Evolutionary conservation across 73 alveolate genomes (phyloP).

Genomic region (Durusdinium trenchii): DNA sequence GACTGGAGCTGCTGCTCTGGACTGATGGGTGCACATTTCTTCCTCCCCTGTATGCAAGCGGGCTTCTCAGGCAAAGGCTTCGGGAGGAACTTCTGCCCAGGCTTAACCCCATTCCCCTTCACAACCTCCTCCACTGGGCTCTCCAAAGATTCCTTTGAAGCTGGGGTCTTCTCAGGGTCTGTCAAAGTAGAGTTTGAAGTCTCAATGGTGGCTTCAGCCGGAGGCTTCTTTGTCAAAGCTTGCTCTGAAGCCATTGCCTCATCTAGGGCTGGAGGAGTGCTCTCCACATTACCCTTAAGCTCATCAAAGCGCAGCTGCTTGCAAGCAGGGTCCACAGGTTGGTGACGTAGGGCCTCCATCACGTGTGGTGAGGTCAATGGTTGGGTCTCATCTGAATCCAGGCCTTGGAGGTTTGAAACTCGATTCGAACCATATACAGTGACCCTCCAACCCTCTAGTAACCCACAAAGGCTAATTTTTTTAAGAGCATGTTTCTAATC

Average conservation of each 20-base stretch:
- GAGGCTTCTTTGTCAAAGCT: background rate
- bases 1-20: constrained; percentile 28
- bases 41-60: background rate
- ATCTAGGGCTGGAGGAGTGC: background rate
- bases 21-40: background rate
- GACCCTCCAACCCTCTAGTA: background rate
- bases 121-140: background rate
- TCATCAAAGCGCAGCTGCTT: background rate
- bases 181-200: background rate
- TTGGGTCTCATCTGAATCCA: constrained; percentile 19
- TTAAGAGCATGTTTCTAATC: background rate
- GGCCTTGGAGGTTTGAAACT: background rate
- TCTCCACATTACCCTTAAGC: too few relatives aligned
- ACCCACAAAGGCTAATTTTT: background rate
- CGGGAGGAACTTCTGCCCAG: background rate
- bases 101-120: background rate
- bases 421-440: background rate
- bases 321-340: background rate
- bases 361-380: background rate
- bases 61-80: background rate
- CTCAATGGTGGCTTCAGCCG: background rate
- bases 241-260: background rate
- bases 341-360: background rate
- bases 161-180: background rate
- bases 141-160: background rate